A percentile compares a stretch with the other conserved stretches of the same genome.
Evolutionary conservation across 2,329 filamentous ascomycete species (phyloP).

Genomic region (Exophiala phaeomuriformis): DNA sequence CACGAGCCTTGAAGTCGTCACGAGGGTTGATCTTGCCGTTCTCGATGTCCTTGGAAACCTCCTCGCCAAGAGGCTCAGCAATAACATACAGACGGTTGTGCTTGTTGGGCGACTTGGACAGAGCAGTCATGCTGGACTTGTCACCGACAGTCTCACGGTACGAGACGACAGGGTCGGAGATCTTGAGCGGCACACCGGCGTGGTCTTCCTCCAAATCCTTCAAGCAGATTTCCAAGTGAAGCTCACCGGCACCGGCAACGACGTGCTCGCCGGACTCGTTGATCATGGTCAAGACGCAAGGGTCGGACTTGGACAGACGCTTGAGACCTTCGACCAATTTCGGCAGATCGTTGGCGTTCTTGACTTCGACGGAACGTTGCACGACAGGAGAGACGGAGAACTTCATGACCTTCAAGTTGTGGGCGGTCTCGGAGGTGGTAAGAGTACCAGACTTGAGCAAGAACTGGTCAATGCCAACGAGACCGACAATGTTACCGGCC

Average conservation of each 20-base stretch:
- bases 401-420: constrained; percentile 99
- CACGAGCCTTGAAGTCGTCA: constrained; percentile 98
- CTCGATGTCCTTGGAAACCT: constrained; percentile 86
- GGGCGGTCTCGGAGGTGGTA: constrained; percentile 90
- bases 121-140: constrained; percentile 86
- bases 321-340: constrained; percentile 99
- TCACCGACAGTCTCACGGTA: constrained; percentile 92
- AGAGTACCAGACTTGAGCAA: constrained; percentile 99
- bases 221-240: constrained; percentile 99
- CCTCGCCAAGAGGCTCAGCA: constrained; percentile 85
- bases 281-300: constrained; percentile 89
- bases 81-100: constrained; percentile 99
- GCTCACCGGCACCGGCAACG: constrained; percentile 97
- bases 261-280: constrained; percentile 95
- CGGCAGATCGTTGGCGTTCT: constrained; percentile 99
- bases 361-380: constrained; percentile 96
- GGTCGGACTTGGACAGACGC: constrained; percentile 99
- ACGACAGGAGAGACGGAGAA: constrained; percentile 99
- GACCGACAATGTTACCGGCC: constrained; percentile 98
- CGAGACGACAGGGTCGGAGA: constrained; percentile 96
- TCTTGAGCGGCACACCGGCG: constrained; percentile 93
- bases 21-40: constrained; percentile 82
- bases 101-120: constrained; percentile 99
- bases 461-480: constrained; percentile 99
- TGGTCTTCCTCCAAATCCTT: constrained; percentile 99